A percentile compares a stretch with the other conserved stretches of the same genome.
phyloP scores from a whole-genome alignment of 164 flowering plant species.

The Vitis labrusca region DNA sequence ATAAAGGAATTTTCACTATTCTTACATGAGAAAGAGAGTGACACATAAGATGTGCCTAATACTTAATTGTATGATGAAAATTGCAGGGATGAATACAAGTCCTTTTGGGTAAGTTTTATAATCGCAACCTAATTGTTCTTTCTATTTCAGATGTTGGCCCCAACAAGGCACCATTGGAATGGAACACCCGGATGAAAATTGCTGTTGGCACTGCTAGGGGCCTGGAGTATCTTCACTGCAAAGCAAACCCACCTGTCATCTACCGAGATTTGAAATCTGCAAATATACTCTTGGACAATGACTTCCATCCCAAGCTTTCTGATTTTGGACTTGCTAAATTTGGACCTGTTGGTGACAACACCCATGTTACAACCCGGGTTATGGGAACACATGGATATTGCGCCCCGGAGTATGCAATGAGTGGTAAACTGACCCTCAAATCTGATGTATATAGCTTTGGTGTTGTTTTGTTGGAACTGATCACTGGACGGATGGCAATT shows the following conservation, averaged over 20 bases:
- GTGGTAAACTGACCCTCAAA: conserved; percentile 72
- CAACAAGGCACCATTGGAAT: conserved; percentile 43
- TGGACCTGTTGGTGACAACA: conserved; percentile 84
- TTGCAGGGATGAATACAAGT: no score
- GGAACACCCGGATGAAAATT: conserved; percentile 70
- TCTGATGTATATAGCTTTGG: conserved; percentile 87
- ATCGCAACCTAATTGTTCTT: background rate
- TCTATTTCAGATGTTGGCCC: conserved; percentile 33
- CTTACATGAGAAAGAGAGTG: no score
- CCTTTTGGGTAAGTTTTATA: conserved; percentile 44
- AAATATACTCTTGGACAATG: conserved; percentile 70
- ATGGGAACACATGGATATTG: conserved; percentile 92
- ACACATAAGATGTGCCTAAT: no score
- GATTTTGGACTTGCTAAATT: conserved; percentile 87
- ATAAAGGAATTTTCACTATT: no score
- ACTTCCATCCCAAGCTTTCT: conserved; percentile 80
- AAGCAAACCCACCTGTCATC: conserved; percentile 73
- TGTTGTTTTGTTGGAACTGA: conserved; percentile 73
- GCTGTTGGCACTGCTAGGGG: conserved; percentile 85
- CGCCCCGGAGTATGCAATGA: conserved; percentile 91
- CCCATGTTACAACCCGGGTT: conserved; percentile 83
- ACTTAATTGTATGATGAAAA: no score
- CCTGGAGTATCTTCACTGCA: conserved; percentile 75
- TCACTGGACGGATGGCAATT: conserved; percentile 70
- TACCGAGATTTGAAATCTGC: conserved; percentile 86